Conservation (phyloP, 441 rosid genomes). For the Pelargonium cotyledonis region DNA sequence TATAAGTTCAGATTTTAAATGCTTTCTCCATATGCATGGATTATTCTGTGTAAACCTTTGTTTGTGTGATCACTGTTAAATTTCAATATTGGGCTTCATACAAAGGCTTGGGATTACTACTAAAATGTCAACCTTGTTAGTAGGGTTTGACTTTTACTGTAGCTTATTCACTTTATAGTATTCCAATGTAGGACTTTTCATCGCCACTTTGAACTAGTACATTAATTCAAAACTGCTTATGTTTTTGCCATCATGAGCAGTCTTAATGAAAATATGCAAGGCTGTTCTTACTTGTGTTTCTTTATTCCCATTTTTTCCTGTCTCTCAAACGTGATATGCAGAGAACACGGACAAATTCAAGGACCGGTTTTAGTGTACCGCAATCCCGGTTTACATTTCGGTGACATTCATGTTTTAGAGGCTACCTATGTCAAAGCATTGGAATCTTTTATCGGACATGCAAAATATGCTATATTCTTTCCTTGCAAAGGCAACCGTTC, state of each 20-base stretch:
- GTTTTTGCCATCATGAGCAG: neutral
- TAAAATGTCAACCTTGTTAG: too few species aligned
- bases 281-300: neutral
- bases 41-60: too few species aligned
- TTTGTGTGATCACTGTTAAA: too few species aligned
- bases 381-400: slow-evolving; percentile 74
- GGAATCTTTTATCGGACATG: slow-evolving; percentile 47
- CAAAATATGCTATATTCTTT: slow-evolving; percentile 69
- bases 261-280: neutral
- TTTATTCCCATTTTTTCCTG: neutral
- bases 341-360: slow-evolving; percentile 64
- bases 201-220: too few species aligned
- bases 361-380: slow-evolving; percentile 72
- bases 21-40: too few species aligned
- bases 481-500: slow-evolving; percentile 64
- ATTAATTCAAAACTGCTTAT: too few species aligned
- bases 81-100: too few species aligned
- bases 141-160: too few species aligned
- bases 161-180: too few species aligned
- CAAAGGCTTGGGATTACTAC: too few species aligned
- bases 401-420: slow-evolving; percentile 62
- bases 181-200: too few species aligned
- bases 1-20: too few species aligned
- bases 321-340: slow-evolving; percentile 22
- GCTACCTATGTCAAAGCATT: slow-evolving; percentile 53